Conservation (phyloP, 768 basidiomycete species). For the Naematelia encephala region DNA sequence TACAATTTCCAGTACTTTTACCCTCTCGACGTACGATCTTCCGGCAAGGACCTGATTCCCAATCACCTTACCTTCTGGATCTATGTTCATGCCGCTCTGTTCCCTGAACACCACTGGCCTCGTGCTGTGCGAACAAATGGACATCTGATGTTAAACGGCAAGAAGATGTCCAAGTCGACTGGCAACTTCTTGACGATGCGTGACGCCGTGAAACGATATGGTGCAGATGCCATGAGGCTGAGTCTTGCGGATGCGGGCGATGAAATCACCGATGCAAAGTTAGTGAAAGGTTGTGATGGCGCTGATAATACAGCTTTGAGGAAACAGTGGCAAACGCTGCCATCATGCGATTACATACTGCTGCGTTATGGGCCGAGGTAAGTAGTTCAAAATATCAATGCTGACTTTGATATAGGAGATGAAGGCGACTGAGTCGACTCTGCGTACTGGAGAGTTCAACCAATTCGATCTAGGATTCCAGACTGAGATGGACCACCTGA, state of each 20-base stretch:
- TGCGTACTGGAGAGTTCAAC: slow-evolving; percentile 69
- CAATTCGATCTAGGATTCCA: slow-evolving; percentile 84
- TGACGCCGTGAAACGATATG: slow-evolving; percentile 88
- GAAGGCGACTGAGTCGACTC: slow-evolving; percentile 58
- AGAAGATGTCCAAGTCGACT: slow-evolving; percentile 98
- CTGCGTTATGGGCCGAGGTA: slow-evolving; percentile 89
- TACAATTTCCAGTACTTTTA: slow-evolving; percentile 96
- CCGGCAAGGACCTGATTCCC: slow-evolving; percentile 92
- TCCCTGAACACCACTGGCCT: slow-evolving; percentile 83
- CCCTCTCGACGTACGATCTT: slow-evolving; percentile 95
- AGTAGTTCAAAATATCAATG: slow-evolving; percentile 6
- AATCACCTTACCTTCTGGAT: slow-evolving; percentile 92
- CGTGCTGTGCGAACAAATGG: slow-evolving; percentile 90
- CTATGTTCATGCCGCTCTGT: slow-evolving; percentile 93
- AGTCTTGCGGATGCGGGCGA: slow-evolving; percentile 95
- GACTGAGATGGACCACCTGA: slow-evolving; percentile 81
- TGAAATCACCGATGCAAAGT: slow-evolving; percentile 93
- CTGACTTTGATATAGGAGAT: slow-evolving; percentile 63
- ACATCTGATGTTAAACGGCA: slow-evolving; percentile 92
- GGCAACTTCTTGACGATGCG: slow-evolving; percentile 90
- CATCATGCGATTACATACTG: slow-evolving; percentile 85
- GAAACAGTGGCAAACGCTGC: slow-evolving; percentile 97
- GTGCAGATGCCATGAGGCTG: slow-evolving; percentile 90
- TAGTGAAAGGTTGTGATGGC: slow-evolving; percentile 9
- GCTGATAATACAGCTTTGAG: slow-evolving; percentile 62